phyloP scores from a whole-genome alignment of 345 rosid species.

The Pugionium dolabratum region DNA sequence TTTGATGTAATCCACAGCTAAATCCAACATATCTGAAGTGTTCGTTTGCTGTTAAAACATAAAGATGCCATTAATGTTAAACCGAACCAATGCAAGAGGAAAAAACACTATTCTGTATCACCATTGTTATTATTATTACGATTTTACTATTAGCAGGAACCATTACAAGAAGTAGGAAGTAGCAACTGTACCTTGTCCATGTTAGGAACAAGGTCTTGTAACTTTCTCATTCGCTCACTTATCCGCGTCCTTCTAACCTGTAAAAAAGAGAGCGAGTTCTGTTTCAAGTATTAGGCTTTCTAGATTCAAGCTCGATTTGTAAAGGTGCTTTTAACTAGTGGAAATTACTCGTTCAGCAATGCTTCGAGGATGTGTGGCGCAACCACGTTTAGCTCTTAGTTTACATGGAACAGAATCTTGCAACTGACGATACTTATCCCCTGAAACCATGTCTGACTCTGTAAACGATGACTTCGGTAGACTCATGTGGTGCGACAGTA shows the following conservation, averaged over 20 bases:
- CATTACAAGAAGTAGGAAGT: not conserved
- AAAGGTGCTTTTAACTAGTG: not conserved
- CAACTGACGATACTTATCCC: slow-evolving; percentile 66
- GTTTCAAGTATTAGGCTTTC: not conserved
- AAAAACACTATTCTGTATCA: not conserved
- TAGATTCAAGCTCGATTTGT: not conserved
- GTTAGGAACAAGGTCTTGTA: slow-evolving; percentile 94
- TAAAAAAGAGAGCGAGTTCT: not conserved
- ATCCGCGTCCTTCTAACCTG: slow-evolving; percentile 96
- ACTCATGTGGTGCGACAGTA: slow-evolving; percentile 70
- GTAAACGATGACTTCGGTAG: slow-evolving; percentile 55
- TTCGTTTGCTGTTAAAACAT: slow-evolving; percentile 75
- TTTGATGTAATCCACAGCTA: slow-evolving; percentile 96
- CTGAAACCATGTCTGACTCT: slow-evolving; percentile 53
- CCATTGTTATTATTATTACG: not conserved
- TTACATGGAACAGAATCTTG: slow-evolving; percentile 97
- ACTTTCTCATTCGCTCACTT: slow-evolving; percentile 93
- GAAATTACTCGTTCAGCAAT: slow-evolving; percentile 86
- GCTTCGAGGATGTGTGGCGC: slow-evolving; percentile 99
- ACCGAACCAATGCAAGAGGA: not conserved
- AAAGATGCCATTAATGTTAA: slow-evolving; percentile 2
- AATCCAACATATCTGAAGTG: slow-evolving; percentile 94
- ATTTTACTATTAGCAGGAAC: no score
- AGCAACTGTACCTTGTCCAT: slow-evolving; percentile 82
- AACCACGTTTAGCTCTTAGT: slow-evolving; percentile 95